Evolutionary conservation across 2,329 filamentous ascomycete species (phyloP).

Genomic region (Torrubiella hemipterigena): DNA sequence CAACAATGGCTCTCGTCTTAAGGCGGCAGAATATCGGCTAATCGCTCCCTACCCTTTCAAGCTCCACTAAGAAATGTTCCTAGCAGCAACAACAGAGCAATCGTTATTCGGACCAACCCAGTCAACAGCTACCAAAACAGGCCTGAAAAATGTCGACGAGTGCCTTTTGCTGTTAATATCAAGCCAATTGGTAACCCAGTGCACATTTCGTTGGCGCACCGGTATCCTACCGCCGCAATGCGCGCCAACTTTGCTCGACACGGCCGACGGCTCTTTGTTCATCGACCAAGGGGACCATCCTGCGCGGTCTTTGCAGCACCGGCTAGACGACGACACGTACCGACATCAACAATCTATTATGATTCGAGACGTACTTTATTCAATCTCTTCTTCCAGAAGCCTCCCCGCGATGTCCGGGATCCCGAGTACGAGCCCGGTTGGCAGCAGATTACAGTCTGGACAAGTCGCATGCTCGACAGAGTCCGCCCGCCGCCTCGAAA

Average conservation of each 20-base stretch:
- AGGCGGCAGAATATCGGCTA: too few relatives aligned
- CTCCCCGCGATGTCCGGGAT: constrained; percentile 46
- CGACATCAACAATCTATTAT: constrained; percentile 11
- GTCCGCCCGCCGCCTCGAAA: constrained; percentile 50
- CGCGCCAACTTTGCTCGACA: constrained; percentile 32
- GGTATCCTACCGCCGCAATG: too few relatives aligned
- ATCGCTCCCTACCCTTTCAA: too few relatives aligned
- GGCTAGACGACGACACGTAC: constrained; percentile 13
- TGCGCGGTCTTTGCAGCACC: constrained; percentile 19
- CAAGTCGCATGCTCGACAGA: constrained; percentile 48
- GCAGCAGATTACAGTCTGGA: constrained; percentile 57
- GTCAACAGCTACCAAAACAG: too few relatives aligned
- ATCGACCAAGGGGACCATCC: constrained; percentile 19
- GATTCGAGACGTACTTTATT: constrained; percentile 39
- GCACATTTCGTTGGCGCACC: too few relatives aligned
- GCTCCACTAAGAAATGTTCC: too few relatives aligned
- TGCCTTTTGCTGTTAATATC: too few relatives aligned
- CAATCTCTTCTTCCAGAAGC: constrained; percentile 44
- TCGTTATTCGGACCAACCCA: too few relatives aligned
- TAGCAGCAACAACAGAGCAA: too few relatives aligned
- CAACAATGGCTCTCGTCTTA: too few relatives aligned
- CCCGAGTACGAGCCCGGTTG: constrained; percentile 59
- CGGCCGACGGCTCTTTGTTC: constrained; percentile 26
- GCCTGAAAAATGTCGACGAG: too few relatives aligned
- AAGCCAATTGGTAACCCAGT: too few relatives aligned